Evolutionary conservation across 192 early-diverging fungal species (phyloP).

Genomic region (Gaertneriomyces sp.): DNA sequence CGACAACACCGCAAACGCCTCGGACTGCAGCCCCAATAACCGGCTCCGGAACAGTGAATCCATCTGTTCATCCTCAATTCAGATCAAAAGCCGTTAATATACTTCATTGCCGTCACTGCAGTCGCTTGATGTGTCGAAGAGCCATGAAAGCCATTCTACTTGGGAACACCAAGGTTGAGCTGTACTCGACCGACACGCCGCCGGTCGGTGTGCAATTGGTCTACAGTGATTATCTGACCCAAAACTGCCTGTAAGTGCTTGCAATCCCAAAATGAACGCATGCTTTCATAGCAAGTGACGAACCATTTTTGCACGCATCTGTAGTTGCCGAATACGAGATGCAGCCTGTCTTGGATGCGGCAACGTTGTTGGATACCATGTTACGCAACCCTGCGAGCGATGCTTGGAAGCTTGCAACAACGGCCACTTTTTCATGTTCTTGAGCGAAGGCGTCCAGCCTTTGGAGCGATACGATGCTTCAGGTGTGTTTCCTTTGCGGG

Average conservation of each 20-base stretch:
- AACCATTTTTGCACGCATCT: neutral
- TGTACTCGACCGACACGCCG: conserved; percentile 55
- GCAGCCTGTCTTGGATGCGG: conserved; percentile 56
- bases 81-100: conserved; percentile 51
- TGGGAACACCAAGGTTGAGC: conserved; percentile 54
- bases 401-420: conserved; percentile 61
- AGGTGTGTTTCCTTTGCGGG: neutral
- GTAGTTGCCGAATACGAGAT: conserved; percentile 49
- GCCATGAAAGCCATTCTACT: conserved; percentile 61
- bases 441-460: conserved; percentile 42
- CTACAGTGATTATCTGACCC: conserved; percentile 51
- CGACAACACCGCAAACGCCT: conserved; percentile 15
- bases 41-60: conserved; percentile 33
- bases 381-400: conserved; percentile 52
- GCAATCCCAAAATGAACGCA: neutral
- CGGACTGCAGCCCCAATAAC: conserved; percentile 1
- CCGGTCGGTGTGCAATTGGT: conserved; percentile 51
- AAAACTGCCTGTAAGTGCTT: conserved; percentile 42
- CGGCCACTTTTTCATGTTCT: conserved; percentile 58
- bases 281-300: neutral
- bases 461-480: conserved; percentile 33
- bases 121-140: conserved; percentile 40
- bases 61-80: conserved; percentile 55
- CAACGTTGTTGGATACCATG: conserved; percentile 59
- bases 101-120: conserved; percentile 49